Base-by-base conservation (phyloP, 805 yeast species). In the Candida loeiensis region DNA sequence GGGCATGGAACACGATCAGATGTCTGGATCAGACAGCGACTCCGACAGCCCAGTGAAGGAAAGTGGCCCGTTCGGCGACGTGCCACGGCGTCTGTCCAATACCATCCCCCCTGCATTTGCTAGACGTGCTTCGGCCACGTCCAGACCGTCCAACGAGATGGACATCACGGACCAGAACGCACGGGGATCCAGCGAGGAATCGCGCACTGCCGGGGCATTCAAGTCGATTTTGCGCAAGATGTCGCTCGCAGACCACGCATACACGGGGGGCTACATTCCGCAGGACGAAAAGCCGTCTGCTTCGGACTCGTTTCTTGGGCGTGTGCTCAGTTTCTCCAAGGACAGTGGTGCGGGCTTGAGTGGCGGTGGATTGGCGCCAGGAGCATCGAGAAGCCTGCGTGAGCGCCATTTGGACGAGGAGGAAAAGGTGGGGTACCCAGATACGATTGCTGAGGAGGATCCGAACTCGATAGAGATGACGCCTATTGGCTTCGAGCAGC, bases 321-420 rank as follows among this genome's bases (percentile, higher is more conserved):
- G 64, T 20, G 63, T 69, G 4, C 49, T 68, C 39, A 49, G 46
- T 31, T 48, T 57, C 24, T 29, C 49, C 12, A 48, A 51, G 14
- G 59, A 57, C 4, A 45, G 47, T 4, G 61, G 61, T 1, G 54
- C 55, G 5, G 53, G 57, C 2, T 44, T 64, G 17, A 51, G 69
- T 33, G 71, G 71, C 6, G 74, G 74, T 14, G 74, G 74, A 0
- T 46, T 69, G 46, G 62, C 57, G 2, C 74, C 74, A 1, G 74
- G 74, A 1, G 74, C 69, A 2, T 35, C 60, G 1, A 45, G 43
- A 11, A 17, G 34, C 5, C 42, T 49, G 3, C 19, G 42, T 9
- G 58, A 54, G 7, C 50, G 45, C 15, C 31, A 36, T 1, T 18
- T 41, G 15, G 63, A 59, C 33, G 61, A 55, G 35, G 63, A 58